Evolutionary conservation across 2,329 filamentous ascomycete genomes (phyloP).

Genomic region (Epichloe hybrida): DNA sequence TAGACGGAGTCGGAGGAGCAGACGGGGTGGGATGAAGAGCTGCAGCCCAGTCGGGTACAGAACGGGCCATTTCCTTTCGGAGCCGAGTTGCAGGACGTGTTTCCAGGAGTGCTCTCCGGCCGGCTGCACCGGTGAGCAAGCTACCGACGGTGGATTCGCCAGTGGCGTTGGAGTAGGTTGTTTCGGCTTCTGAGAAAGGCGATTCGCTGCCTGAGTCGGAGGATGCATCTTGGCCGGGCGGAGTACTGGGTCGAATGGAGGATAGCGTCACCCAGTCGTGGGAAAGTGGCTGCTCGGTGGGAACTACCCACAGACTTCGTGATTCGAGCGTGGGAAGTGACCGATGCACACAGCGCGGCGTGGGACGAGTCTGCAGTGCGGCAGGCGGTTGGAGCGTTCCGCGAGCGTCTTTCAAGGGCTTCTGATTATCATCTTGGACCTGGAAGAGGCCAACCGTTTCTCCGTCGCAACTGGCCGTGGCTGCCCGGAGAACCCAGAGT

Average conservation of each 20-base stretch:
- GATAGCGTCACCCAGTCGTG: constrained; percentile 7
- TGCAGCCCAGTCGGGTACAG: neutral
- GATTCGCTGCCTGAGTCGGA: constrained; percentile 8
- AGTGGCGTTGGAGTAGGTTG: constrained; percentile 5
- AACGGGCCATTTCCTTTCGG: neutral
- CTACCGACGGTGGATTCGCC: constrained; percentile 5
- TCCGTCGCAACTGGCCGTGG: neutral
- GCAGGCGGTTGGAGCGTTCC: neutral
- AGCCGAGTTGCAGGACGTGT: neutral
- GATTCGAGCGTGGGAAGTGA: constrained; percentile 1
- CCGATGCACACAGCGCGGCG: neutral
- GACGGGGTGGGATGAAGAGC: neutral
- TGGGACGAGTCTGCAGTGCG: constrained; percentile 1
- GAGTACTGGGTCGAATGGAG: constrained; percentile 4
- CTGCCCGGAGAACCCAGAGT: neutral
- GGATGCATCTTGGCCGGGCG: neutral
- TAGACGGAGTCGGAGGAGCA: too few species aligned
- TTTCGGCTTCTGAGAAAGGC: constrained; percentile 7
- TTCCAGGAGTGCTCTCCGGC: neutral
- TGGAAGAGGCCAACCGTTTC: neutral
- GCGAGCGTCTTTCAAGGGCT: neutral
- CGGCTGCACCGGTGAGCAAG: neutral
- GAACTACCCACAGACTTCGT: constrained; percentile 3
- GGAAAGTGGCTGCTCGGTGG: neutral
- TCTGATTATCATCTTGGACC: neutral